Evolutionary conservation across 306 rosid genomes (phyloP), one percentile per base, ranked within the genome.

Genomic region (Cotoneaster glaucophyllus): DNA sequence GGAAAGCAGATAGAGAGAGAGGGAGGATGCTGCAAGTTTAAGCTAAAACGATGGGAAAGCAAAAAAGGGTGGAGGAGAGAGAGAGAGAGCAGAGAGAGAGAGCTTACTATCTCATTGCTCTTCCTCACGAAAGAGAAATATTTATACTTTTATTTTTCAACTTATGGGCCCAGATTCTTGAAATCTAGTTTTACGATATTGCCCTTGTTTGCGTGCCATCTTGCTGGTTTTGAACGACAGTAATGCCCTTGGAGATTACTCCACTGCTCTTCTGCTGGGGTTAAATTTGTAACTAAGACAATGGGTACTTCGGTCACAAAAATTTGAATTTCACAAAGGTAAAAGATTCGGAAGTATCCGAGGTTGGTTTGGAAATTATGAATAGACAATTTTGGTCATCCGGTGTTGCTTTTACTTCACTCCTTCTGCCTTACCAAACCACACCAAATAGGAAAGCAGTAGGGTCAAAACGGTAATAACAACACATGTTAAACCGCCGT

Each of bases 1-100:
- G 11, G 4, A 7, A 22, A 61, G 31, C 45, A 31, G 53, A 19
- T 52, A 28, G 37, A 50, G 64, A 29, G 28, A n/a, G 74, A 24
- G 6, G 37, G 3, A 9, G 62, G 77, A 75, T 48, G 79, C 84
- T 83, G 85, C 68, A 75, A 77, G 81, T 74, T 70, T 75, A 87
- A 86, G 93, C 86, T 73, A 87, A 63, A 34, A 21, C 22, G 54
- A 50, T 15, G 54, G 21, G 21, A 50, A 50, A 17, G 21, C 54
- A 48, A 4, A 48, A 4, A 15, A 15, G 54, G 21, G 5, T 15
- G 18, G 54, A 14, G 8, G 54, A 15, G 19, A 48, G 7, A 34
- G 9, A 34, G 28, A 22, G 5, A 22, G 24, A n/a, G 2, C 0
- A 28, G n/a, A 2, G 50, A 62, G 5, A 19, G 31, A 73, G 6